These are phyloP conservation scores for Yamadazyma sp. DNA, from an alignment of 805 yeast genomes.

Conservation along the genomic window DNA sequence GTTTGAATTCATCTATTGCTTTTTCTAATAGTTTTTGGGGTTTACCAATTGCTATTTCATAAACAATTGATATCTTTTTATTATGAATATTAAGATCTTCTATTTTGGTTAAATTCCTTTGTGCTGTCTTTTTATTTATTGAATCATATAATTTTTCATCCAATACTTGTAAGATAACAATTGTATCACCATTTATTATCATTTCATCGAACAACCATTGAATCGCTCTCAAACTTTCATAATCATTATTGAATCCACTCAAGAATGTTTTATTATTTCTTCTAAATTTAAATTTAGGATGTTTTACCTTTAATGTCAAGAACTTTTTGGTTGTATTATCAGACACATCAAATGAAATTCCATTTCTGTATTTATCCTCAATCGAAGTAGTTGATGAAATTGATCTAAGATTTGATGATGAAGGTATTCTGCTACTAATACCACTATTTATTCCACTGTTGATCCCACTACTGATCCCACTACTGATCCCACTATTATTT, in stretches of 20 bases:
- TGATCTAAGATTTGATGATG: conserved; percentile 12
- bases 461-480: conserved; percentile 10
- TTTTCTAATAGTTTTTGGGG: conserved; percentile 36
- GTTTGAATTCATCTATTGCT: conserved; percentile 41
- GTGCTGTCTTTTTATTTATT: conserved; percentile 30
- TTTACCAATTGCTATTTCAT: conserved; percentile 39
- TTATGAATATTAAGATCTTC: conserved; percentile 32
- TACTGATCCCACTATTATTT: conserved; percentile 3
- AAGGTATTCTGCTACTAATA: conserved; percentile 6
- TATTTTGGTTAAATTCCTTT: conserved; percentile 25
- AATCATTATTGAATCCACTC: conserved; percentile 37
- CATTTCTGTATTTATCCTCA: conserved; percentile 14
- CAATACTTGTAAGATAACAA: conserved; percentile 39
- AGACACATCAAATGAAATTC: conserved; percentile 40
- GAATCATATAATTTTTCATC: conserved; percentile 28
- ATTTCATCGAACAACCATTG: conserved; percentile 45
- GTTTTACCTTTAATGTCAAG: conserved; percentile 38
- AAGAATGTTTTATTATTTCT: conserved; percentile 42
- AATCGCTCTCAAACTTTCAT: conserved; percentile 37
- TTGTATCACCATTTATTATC: conserved; percentile 42
- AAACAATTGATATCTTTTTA: conserved; percentile 37
- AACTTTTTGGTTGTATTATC: conserved; percentile 25
- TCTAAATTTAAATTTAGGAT: conserved; percentile 41
- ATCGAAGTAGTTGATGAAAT: conserved; percentile 12
- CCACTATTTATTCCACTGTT: background rate